Conservation (phyloP, 495 filamentous ascomycete genomes). For the Lepidopterella palustris region DNA sequence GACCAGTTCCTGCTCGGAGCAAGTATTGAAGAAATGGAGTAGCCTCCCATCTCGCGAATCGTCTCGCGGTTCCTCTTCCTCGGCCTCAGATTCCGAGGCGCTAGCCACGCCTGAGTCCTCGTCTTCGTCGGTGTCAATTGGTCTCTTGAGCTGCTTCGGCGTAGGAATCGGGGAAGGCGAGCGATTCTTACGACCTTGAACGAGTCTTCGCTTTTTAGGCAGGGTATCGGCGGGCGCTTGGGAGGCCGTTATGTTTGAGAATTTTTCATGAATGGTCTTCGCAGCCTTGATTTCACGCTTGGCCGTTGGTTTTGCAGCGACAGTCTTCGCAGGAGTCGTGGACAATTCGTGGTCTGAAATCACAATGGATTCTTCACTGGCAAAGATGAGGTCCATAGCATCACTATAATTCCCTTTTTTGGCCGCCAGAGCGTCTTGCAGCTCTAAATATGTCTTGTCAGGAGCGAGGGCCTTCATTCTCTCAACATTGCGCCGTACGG, state of each 20-base stretch:
- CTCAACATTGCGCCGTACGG: constrained; percentile 49
- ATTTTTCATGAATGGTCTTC: constrained; percentile 55
- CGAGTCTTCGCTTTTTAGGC: constrained; percentile 26
- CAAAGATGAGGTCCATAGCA: constrained; percentile 48
- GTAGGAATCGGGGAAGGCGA: constrained; percentile 15
- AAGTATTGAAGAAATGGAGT: constrained; percentile 77
- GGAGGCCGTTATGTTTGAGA: constrained; percentile 35
- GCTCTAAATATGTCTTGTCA: constrained; percentile 42
- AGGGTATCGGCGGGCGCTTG: constrained; percentile 2
- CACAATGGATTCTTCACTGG: constrained; percentile 8
- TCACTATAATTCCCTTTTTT: constrained; percentile 53
- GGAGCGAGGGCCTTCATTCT: constrained; percentile 51
- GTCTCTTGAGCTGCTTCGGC: background rate
- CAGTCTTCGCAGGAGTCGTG: constrained; percentile 2
- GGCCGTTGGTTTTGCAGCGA: constrained; percentile 29
- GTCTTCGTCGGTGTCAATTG: constrained; percentile 45
- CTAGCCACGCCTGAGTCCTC: constrained; percentile 49
- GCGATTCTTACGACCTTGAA: constrained; percentile 28
- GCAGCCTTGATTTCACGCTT: constrained; percentile 57
- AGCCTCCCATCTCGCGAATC: constrained; percentile 48
- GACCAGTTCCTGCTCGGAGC: constrained; percentile 60
- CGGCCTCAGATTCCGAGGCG: constrained; percentile 36
- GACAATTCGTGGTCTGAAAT: constrained; percentile 33
- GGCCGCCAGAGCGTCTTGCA: constrained; percentile 47
- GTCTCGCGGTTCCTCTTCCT: constrained; percentile 32